Evolutionary conservation across 495 filamentous ascomycete species (phyloP).

Genomic region (Bacidia gigantensis): DNA sequence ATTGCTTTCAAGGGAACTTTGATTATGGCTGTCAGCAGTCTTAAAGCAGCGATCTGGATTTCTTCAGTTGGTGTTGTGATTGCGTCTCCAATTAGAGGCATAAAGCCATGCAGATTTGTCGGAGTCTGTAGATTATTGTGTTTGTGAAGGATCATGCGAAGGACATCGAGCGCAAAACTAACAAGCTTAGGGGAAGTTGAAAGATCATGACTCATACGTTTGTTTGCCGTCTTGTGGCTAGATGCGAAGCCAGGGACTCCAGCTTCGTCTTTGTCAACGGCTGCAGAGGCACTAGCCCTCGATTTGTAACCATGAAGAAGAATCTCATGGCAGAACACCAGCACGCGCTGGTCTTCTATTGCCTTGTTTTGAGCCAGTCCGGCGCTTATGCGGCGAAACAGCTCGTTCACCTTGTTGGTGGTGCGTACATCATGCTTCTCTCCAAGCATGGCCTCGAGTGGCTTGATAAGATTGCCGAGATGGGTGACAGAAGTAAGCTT

Average conservation of each 20-base stretch:
- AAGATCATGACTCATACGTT: too few species aligned
- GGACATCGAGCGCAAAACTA: conserved; percentile 72
- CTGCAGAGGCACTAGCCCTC: background rate
- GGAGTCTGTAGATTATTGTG: conserved; percentile 65
- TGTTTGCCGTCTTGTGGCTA: conserved; percentile 60
- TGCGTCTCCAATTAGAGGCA: conserved; percentile 79
- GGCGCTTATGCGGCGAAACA: conserved; percentile 67
- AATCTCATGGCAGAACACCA: conserved; percentile 89
- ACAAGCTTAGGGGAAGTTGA: conserved; percentile 70
- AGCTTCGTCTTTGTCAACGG: conserved; percentile 17
- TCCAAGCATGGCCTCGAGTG: conserved; percentile 59
- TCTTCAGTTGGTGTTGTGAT: conserved; percentile 75
- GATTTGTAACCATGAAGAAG: conserved; percentile 51
- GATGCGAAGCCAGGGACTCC: conserved; percentile 51
- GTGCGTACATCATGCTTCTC: conserved; percentile 71
- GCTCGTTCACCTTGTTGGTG: conserved; percentile 78
- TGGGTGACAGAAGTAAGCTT: conserved; percentile 59
- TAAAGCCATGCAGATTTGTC: conserved; percentile 64
- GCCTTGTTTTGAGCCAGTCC: conserved; percentile 70
- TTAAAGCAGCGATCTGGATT: conserved; percentile 70
- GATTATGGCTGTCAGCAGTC: conserved; percentile 69
- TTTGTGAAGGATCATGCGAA: conserved; percentile 69
- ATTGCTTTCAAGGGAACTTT: conserved; percentile 65
- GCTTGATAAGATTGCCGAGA: conserved; percentile 60
- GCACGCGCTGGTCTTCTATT: conserved; percentile 57